Evolutionary conservation across 2,329 filamentous ascomycete species (phyloP).

Genomic region (Nothopassalora personata): DNA sequence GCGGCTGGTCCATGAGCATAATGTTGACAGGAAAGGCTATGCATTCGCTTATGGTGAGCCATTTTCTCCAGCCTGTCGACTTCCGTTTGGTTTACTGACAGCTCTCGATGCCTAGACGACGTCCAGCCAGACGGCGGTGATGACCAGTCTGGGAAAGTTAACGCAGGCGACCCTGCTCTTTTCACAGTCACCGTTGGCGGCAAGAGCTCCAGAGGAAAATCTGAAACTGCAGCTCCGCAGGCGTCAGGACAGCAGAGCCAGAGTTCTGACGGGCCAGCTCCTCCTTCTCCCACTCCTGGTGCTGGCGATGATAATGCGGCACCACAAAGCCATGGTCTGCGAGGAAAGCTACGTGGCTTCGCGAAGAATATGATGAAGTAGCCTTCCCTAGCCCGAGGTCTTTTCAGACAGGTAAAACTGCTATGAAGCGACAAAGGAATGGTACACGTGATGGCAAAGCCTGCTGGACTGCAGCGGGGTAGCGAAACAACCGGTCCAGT

Average conservation of each 20-base stretch:
- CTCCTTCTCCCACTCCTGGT: constrained; percentile 11
- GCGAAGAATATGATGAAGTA: constrained; percentile 6
- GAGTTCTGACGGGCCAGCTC: constrained; percentile 11
- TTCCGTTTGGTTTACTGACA: constrained; percentile 51
- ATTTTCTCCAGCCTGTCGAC: constrained; percentile 34
- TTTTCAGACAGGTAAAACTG: not conserved
- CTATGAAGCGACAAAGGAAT: not conserved
- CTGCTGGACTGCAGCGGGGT: not conserved
- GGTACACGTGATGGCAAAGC: not conserved
- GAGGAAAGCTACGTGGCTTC: constrained; percentile 9
- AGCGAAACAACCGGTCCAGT: not conserved
- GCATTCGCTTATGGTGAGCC: constrained; percentile 48
- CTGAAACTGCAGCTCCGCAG: constrained; percentile 3
- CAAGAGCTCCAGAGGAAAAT: constrained; percentile 11
- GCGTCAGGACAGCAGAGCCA: constrained; percentile 1
- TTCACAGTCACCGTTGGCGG: constrained; percentile 32
- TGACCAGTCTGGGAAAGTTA: constrained; percentile 52
- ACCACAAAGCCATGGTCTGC: constrained; percentile 1
- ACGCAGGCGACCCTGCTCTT: constrained; percentile 42
- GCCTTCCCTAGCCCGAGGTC: not conserved
- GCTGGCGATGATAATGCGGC: not conserved
- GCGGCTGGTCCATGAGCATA: constrained; percentile 55
- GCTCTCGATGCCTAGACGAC: constrained; percentile 46
- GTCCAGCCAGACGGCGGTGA: constrained; percentile 55
- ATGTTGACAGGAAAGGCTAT: constrained; percentile 58